phyloP scores from a whole-genome alignment of 2,329 filamentous ascomycete genomes.

The Colletotrichum eleusines region DNA sequence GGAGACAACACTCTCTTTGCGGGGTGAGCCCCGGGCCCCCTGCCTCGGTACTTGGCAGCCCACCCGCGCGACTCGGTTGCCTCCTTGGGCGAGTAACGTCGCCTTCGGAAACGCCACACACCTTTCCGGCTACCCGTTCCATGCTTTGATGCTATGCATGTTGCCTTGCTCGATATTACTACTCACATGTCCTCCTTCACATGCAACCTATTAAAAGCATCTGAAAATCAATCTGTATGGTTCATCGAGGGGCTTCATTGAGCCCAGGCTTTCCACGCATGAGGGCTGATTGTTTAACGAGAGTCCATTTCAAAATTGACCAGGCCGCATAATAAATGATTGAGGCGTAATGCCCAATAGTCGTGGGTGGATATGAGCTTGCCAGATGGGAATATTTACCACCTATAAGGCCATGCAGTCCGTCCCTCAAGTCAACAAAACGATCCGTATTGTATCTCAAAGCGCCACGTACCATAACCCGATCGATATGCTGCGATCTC shows the following conservation, averaged over 20 bases:
- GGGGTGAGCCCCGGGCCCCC: conserved; percentile 4
- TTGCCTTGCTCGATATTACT: not conserved
- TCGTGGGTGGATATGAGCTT: too few relatives aligned
- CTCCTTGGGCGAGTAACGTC: conserved; percentile 12
- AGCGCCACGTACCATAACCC: not conserved
- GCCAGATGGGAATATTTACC: not conserved
- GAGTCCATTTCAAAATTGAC: too few relatives aligned
- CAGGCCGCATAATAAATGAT: too few relatives aligned
- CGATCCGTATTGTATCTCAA: too few relatives aligned
- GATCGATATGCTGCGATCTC: not conserved
- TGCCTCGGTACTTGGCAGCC: conserved; percentile 22
- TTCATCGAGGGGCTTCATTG: not conserved
- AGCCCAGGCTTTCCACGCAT: not conserved
- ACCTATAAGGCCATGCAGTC: not conserved
- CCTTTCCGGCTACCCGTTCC: not conserved
- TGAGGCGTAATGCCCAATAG: too few relatives aligned
- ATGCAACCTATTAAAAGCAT: not conserved
- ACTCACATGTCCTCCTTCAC: not conserved
- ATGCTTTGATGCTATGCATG: not conserved
- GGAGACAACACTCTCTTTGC: conserved; percentile 6
- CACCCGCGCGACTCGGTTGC: conserved; percentile 24
- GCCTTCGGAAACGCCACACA: not conserved
- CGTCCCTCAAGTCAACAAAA: not conserved
- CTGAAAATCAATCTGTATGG: not conserved
- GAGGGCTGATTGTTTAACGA: not conserved